Conservation (phyloP, 805 yeast species). For the Zygoascus biomembranicola region DNA sequence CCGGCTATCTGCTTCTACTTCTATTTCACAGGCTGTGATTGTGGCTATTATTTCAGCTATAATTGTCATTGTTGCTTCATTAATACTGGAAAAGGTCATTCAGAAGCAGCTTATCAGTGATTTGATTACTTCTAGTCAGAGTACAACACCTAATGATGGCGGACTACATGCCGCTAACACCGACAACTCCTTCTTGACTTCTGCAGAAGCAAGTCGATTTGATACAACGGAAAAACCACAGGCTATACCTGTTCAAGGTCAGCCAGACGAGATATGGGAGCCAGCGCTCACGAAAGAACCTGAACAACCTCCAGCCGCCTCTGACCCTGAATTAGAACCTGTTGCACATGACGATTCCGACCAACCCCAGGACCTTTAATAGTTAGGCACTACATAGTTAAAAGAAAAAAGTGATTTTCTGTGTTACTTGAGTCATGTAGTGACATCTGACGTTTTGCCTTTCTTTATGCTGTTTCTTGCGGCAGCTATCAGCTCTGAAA, state of each 20-base stretch:
- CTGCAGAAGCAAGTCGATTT: too few species aligned
- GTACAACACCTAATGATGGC: too few species aligned
- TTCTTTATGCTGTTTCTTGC: slow-evolving; percentile 10
- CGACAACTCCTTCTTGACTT: too few species aligned
- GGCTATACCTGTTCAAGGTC: too few species aligned
- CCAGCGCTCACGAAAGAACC: too few species aligned
- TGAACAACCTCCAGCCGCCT: too few species aligned
- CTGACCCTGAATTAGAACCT: too few species aligned
- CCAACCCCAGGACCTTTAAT: too few species aligned
- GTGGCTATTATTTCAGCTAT: neutral
- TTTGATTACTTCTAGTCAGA: neutral
- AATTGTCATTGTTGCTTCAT: neutral
- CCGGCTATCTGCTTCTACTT: neutral
- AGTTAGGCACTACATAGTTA: neutral
- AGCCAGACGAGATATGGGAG: too few species aligned
- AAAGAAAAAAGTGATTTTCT: neutral
- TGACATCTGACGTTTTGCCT: neutral
- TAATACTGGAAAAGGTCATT: slow-evolving; percentile 1
- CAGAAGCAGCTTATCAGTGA: slow-evolving; percentile 1
- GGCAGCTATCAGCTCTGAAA: slow-evolving; percentile 17
- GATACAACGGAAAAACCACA: too few species aligned
- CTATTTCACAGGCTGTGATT: neutral
- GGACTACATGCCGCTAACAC: too few species aligned
- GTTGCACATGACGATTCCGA: too few species aligned
- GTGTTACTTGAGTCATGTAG: neutral